Base-by-base conservation (phyloP, 768 basidiomycete genomes). In the Pleurotus ostreatus region DNA sequence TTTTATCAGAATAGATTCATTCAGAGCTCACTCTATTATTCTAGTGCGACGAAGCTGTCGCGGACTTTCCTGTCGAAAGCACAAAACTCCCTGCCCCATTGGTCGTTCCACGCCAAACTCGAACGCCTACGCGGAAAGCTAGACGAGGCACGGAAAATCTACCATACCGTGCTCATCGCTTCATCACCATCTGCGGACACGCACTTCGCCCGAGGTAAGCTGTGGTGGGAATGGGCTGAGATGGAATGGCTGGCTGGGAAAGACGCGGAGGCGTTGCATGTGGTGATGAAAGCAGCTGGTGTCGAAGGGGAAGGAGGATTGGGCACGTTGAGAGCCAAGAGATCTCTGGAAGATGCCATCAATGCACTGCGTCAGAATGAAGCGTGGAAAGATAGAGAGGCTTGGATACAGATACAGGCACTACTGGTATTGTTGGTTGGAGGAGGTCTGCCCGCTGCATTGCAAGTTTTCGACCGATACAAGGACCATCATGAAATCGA, bases 161-260 rank as follows among this genome's bases (percentile, higher is more conserved):
- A 89, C 68, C 78, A 85, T 60, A 84, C 85, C 1, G 75, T 88
- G 5, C 78, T 90, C 16, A 70, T 77, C 41, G 71, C 79, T 5
- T 51, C 49, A 12, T 72, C 82, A 1, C 70, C 74, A 2, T 69
- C 72, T 22, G 51, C 68, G 13, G 63, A 68, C 5, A 68, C 66
- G 9, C 68, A 71, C 30, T 64, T 65, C 4, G 78, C 73, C 30
- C 63, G 70, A 13, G 73, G 78, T 18, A 67, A 67, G 55, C 65
- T 93, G 58, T 93, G 88, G 88, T 91, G 85, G 84, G 82, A 86
- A 61, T 93, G 89, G 88, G 87, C 85, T 1, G 86, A 93, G 62
- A 79, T 90, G 78, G 90, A 92, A 68, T 94, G 91, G 91, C 66
- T 90, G 9, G 66, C 73, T 12, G 79, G 82, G 1, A 62, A 77